Base-by-base conservation (phyloP, 163 green algal species). In the Scenedesmus sp. region DNA sequence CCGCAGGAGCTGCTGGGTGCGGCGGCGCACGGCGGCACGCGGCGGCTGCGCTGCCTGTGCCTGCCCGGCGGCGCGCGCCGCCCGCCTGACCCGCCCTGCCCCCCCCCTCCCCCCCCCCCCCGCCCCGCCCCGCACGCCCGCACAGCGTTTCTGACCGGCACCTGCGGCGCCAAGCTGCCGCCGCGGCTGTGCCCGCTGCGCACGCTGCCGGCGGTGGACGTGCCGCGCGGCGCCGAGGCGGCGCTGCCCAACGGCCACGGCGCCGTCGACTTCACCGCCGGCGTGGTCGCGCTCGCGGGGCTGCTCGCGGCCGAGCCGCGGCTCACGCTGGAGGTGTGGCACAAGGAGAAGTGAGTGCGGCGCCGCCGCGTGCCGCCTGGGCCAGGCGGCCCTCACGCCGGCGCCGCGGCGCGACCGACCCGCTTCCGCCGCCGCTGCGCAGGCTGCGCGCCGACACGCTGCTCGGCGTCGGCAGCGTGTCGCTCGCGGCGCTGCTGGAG, bases 401-500 rank as follows among this genome's bases (percentile, higher is more conserved):
- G n/a, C n/a, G n/a, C n/a, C n/a, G n/a, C n/a, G n/a, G n/a, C n/a
- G n/a, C n/a, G n/a, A n/a, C n/a, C n/a, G n/a, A n/a, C n/a, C n/a
- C n/a, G n/a, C n/a, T n/a, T 33, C 11, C 33, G 54, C 14, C 70
- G 48, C 24, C 48, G 13, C 29, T 78, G 20, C n/a, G n/a, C 82
- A 90, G 84, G 81, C 77, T 91, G 56, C 75, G 81, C 0, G 73
- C 84, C 1, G 91, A 95, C 80, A 81, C 75, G 64, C 83, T 94
- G 76, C 74, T 96, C 57, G 91, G 91, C 0, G 63, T 88, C 4
- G 90, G 87, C 0, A 82, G 78, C 31, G 85, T 96, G 22, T 85
- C 90, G 2, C 85, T 96, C 33, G 69, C 79, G n/a, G 84, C 88
- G 51, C 82, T 96, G 73, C 87, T 96, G 39, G 87, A 93, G 54